Conservation (phyloP, 2,329 filamentous ascomycete species). For the Onygena corvina region DNA sequence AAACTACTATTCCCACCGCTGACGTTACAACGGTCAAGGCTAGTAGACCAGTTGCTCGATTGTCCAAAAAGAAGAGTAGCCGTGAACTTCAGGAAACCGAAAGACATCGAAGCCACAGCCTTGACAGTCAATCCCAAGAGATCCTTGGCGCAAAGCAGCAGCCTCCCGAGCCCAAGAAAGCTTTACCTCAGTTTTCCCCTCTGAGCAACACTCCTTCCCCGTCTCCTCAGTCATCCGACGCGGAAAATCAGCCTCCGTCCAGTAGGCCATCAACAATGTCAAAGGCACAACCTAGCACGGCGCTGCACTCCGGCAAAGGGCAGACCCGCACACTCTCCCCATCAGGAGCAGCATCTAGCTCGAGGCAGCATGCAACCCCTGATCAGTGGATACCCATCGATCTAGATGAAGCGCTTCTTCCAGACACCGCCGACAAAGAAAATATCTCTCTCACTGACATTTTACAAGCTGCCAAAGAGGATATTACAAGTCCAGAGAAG, state of each 20-base stretch:
- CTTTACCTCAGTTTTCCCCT: slow-evolving; percentile 17
- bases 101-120: background rate
- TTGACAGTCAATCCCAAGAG: background rate
- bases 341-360: slow-evolving; percentile 41
- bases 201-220: slow-evolving; percentile 46
- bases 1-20: background rate
- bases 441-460: slow-evolving; percentile 40
- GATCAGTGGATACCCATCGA: slow-evolving; percentile 62
- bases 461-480: slow-evolving; percentile 43
- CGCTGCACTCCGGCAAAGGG: slow-evolving; percentile 28
- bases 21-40: background rate
- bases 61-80: background rate
- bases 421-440: slow-evolving; percentile 33
- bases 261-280: slow-evolving; percentile 44
- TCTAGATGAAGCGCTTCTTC: slow-evolving; percentile 51
- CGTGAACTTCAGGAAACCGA: background rate
- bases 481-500: slow-evolving; percentile 64
- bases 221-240: slow-evolving; percentile 65
- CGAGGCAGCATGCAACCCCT: slow-evolving; percentile 44
- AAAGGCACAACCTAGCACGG: slow-evolving; percentile 25
- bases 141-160: background rate
- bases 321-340: slow-evolving; percentile 42
- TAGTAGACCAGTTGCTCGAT: background rate
- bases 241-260: slow-evolving; percentile 66
- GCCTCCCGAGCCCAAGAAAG: background rate